Percentiles rank a stretch among this genome's conserved stretches.
Conservation (phyloP, 345 rosid species). For the Erysimum cheiranthoides region DNA sequence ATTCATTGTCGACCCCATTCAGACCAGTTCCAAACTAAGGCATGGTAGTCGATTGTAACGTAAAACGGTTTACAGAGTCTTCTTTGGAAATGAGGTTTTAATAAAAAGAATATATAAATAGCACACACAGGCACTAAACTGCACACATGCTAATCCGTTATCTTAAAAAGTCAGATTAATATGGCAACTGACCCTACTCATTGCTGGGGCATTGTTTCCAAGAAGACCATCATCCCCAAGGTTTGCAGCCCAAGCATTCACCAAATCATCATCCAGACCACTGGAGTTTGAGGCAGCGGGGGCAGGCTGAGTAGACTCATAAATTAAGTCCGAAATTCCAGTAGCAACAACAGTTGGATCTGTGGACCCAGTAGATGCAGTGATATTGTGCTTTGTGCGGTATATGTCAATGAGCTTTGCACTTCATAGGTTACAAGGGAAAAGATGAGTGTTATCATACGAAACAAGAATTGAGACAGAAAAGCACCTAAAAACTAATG, state of each 20-base stretch:
- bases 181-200: conserved; percentile 73
- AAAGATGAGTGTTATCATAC: background rate
- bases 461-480: conserved; percentile 4
- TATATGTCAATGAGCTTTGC: conserved; percentile 88
- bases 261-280: conserved; percentile 92
- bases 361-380: conserved; percentile 76
- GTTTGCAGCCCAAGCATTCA: conserved; percentile 99
- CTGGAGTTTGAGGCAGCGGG: conserved; percentile 75
- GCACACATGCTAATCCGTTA: conserved; percentile 13
- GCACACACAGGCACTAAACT: conserved; percentile 1
- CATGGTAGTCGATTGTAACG: conserved; percentile 17
- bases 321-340: conserved; percentile 92
- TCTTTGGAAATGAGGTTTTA: conserved; percentile 12
- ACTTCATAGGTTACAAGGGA: conserved; percentile 49
- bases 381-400: conserved; percentile 87
- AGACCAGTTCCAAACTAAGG: conserved; percentile 27
- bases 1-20: conserved; percentile 9
- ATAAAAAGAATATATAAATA: conserved; percentile 10
- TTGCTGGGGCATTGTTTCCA: conserved; percentile 90
- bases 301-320: conserved; percentile 84
- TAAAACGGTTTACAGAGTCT: conserved; percentile 20
- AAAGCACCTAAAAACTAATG: background rate
- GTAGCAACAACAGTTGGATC: conserved; percentile 93
- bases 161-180: conserved; percentile 10
- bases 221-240: conserved; percentile 93